Percentiles rank a stretch among this genome's conserved stretches.
phyloP scores from a whole-genome alignment of 352 stramenopile genomes.

The Globisporangium ultimum region DNA sequence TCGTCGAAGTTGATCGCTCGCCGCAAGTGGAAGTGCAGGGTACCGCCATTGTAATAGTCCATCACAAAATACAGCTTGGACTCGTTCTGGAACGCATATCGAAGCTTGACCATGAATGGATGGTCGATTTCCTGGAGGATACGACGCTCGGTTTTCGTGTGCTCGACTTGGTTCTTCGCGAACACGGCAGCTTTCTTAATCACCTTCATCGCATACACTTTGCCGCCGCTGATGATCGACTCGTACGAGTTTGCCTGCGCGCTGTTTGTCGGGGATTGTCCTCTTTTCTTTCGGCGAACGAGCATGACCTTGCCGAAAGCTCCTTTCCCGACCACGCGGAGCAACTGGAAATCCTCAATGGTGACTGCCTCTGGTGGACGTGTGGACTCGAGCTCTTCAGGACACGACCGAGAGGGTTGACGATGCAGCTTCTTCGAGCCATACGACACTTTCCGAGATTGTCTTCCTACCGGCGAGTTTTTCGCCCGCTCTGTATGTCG shows the following conservation, averaged over 20 bases:
- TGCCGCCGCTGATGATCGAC: conserved; percentile 15
- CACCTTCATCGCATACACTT: conserved; percentile 91
- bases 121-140: conserved; percentile 86
- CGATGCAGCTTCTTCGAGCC: conserved; percentile 4
- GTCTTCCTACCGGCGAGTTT: not conserved
- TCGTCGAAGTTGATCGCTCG: conserved; percentile 72
- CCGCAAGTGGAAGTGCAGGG: conserved; percentile 79
- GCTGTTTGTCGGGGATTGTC: conserved; percentile 1
- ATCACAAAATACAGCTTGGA: conserved; percentile 89
- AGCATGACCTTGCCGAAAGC: conserved; percentile 95
- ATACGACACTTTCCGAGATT: not conserved
- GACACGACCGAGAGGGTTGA: conserved; percentile 10
- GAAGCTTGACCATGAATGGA: conserved; percentile 83
- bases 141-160: conserved; percentile 89
- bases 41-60: conserved; percentile 88
- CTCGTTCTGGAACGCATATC: conserved; percentile 84
- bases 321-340: conserved; percentile 97
- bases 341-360: conserved; percentile 57
- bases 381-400: conserved; percentile 6
- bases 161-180: conserved; percentile 87
- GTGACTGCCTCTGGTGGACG: conserved; percentile 8
- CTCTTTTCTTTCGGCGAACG: conserved; percentile 54
- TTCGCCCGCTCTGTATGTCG: conserved; percentile 4
- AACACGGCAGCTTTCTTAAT: conserved; percentile 89
- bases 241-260: conserved; percentile 2